A percentile compares a stretch with the other conserved stretches of the same genome.
Conservation (phyloP, 805 yeast species). For the Yamadazyma kitorensis region DNA sequence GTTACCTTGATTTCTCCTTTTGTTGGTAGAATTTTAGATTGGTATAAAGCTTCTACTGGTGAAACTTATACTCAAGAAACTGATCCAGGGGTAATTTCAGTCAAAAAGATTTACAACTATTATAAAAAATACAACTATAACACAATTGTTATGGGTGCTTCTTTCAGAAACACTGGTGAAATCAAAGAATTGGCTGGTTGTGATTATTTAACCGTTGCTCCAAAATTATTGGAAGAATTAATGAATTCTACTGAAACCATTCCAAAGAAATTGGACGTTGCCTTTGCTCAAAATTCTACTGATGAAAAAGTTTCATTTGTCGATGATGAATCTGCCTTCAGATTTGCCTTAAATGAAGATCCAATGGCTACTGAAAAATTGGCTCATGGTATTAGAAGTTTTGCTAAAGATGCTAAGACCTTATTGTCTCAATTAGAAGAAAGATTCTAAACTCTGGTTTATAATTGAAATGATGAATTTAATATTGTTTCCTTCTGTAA, state of each 20-base stretch:
- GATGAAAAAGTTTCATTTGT: constrained; percentile 74
- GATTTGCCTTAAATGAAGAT: constrained; percentile 89
- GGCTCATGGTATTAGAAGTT: constrained; percentile 96
- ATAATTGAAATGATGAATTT: too few species aligned
- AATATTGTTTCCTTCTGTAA: too few species aligned
- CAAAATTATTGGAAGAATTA: constrained; percentile 85
- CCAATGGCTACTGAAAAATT: constrained; percentile 98
- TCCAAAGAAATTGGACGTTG: constrained; percentile 77
- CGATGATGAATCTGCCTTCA: constrained; percentile 85
- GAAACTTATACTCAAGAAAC: constrained; percentile 73
- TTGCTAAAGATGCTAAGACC: constrained; percentile 89
- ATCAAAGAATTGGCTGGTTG: constrained; percentile 96
- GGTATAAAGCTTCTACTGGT: constrained; percentile 95
- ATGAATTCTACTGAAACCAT: constrained; percentile 72
- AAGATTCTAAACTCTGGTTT: constrained; percentile 36
- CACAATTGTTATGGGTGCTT: constrained; percentile 99
- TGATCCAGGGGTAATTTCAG: constrained; percentile 97
- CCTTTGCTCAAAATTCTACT: constrained; percentile 50
- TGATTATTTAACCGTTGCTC: constrained; percentile 94
- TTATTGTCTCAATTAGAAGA: constrained; percentile 64
- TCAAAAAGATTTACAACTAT: constrained; percentile 87
- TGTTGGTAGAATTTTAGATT: constrained; percentile 98
- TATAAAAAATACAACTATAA: constrained; percentile 96
- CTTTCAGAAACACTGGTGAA: constrained; percentile 96
- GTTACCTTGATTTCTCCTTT: constrained; percentile 97